Base-by-base conservation (phyloP, 2,329 filamentous ascomycete genomes). In the Phaeosphaeria sp. region DNA sequence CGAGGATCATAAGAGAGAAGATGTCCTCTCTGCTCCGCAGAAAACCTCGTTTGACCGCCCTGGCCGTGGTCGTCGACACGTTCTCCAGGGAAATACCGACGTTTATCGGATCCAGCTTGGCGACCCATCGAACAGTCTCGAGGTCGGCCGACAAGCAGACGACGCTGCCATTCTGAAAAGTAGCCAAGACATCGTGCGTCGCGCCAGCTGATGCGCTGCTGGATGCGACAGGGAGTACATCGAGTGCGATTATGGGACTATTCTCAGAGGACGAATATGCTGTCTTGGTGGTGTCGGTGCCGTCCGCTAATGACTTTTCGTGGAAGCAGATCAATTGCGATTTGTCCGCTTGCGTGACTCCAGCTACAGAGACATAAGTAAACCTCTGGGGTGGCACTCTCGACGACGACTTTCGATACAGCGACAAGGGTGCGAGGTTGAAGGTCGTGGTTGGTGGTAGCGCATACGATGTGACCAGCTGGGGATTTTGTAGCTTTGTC, bases 91-190 rank as follows among this genome's bases (percentile, higher is more conserved):
- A 64, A 2, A 49, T 55, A 9, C 74, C 57, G 40, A 69, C 69
- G 42, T 59, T 42, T 1, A 59, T 46, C 13, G 60, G 46, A 5
- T 53, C 61, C 27, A 77, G 11, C 30, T 69, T 66, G 30, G 65
- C 63, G 17, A 65, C 63, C 78, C 77, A 80, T 51, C 72, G 63
- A 21, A 72, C 57, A 0, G 53, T 63, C 15, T 71, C 60, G 13
- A 80, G 65, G 53, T 90, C 86, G 2, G 85, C 84, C 46, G 88
- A 85, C 15, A 91, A 78, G 55, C 86, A 87, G 8, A 85, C 68
- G 20, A 90, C 78, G 56, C 87, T 82, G 36, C 89, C 89, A 60
- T 88, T 83, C 43, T 83, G 77, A 55, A 86, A 85, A 1, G 91
- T 80, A 1, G 82, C 81, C 21, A 91, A 65, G 1, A 92, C 57